phyloP scores from a whole-genome alignment of 768 basidiomycete species.

The Auriculariales sp. region DNA sequence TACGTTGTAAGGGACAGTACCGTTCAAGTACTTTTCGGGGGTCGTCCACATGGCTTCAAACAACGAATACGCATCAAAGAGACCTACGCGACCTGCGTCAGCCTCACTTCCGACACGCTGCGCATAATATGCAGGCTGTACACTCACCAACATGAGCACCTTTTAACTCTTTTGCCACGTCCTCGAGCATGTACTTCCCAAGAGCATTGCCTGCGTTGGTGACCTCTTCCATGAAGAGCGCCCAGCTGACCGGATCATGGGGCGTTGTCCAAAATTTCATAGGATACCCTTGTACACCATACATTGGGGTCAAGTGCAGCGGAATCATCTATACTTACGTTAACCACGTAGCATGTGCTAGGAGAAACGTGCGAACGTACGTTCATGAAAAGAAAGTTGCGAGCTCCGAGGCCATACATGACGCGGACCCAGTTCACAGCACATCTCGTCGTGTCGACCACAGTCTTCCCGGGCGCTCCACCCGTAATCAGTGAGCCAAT shows the following conservation, averaged over 20 bases:
- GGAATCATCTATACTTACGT: slow-evolving; percentile 34
- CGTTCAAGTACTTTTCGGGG: slow-evolving; percentile 42
- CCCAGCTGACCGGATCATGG: slow-evolving; percentile 45
- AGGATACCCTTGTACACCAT: slow-evolving; percentile 31
- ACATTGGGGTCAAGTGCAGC: slow-evolving; percentile 32
- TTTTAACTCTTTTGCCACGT: no score
- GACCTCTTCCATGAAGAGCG: slow-evolving; percentile 37
- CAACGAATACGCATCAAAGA: slow-evolving; percentile 46
- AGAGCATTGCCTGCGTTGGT: slow-evolving; percentile 36
- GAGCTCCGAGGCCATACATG: slow-evolving; percentile 41
- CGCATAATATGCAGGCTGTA: no score
- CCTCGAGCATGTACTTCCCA: slow-evolving; percentile 34
- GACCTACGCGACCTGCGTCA: slow-evolving; percentile 21
- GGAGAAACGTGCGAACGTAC: slow-evolving; percentile 1
- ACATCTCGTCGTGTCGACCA: slow-evolving; percentile 44
- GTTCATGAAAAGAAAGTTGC: slow-evolving; percentile 58
- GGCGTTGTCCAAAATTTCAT: slow-evolving; percentile 34
- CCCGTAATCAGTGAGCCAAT: slow-evolving; percentile 38
- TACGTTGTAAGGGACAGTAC: slow-evolving; percentile 45
- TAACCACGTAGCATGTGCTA: not conserved
- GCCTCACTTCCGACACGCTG: no score
- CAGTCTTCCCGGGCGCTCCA: slow-evolving; percentile 28
- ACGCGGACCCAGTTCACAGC: slow-evolving; percentile 45
- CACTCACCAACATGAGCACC: no score
- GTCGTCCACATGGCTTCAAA: slow-evolving; percentile 42